These are phyloP conservation scores for Zymoseptoria passerinii DNA, from an alignment of 2,329 filamentous ascomycete genomes.

Conservation along the genomic window DNA sequence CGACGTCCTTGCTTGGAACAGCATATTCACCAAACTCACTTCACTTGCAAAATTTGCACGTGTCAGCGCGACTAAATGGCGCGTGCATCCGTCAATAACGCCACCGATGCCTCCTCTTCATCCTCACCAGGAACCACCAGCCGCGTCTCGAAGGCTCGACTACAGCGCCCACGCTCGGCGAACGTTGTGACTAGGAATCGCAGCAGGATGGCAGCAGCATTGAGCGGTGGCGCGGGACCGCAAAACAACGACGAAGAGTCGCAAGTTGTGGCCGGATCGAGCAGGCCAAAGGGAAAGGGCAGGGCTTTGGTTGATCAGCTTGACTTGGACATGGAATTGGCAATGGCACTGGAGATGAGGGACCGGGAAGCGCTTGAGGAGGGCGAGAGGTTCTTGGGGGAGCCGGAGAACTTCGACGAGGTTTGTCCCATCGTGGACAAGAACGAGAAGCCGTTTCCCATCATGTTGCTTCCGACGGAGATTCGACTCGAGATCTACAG, in stretches of 20 bases:
- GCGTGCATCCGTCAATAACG: constrained; percentile 1
- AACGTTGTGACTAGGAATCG: constrained; percentile 8
- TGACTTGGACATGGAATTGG: constrained; percentile 1
- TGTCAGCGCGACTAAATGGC: constrained; percentile 4
- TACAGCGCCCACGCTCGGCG: not conserved
- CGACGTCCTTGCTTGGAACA: not conserved
- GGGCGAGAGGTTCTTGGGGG: not conserved
- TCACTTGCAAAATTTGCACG: not conserved
- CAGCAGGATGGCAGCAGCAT: constrained; percentile 13
- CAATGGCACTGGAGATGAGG: not conserved
- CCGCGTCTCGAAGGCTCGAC: constrained; percentile 11
- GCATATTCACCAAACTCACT: not conserved
- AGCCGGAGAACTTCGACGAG: not conserved
- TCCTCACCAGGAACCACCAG: constrained; percentile 1
- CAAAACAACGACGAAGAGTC: constrained; percentile 12
- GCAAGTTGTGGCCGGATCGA: constrained; percentile 3
- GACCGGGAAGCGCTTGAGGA: constrained; percentile 3
- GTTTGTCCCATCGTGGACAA: constrained; percentile 17
- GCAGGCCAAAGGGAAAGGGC: constrained; percentile 10
- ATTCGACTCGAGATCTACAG: constrained; percentile 40
- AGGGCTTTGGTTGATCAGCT: constrained; percentile 1
- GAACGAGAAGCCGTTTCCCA: constrained; percentile 26
- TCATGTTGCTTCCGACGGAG: constrained; percentile 40
- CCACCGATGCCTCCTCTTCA: constrained; percentile 1
- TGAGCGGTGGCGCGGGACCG: constrained; percentile 10